Base-by-base conservation (phyloP, 2,329 filamentous ascomycete genomes). In the Cladosporium phlei region DNA sequence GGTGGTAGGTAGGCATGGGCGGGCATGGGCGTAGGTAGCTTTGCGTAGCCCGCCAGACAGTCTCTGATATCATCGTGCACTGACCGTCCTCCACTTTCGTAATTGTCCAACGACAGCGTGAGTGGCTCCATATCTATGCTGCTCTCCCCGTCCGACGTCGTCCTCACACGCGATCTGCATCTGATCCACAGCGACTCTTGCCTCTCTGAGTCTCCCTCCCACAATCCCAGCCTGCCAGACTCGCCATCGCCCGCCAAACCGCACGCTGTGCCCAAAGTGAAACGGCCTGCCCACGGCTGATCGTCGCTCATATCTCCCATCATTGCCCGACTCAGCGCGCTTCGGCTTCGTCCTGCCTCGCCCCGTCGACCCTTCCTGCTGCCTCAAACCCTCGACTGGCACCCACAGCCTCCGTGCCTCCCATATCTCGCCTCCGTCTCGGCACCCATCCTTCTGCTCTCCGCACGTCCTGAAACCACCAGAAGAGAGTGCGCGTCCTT, bases 351-450 rank as follows among this genome's bases (percentile, higher is more conserved):
- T 44, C 40, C 40, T 11, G 20, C 29, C 37, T 39, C 37, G 37
- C 37, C 37, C 37, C 37, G 37, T 39, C 25, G n/a, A 33, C 30
- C 16, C n/a, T 33, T 24, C 55, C 16, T 49, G 52, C 14, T 52
- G 54, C 17, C 49, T 57, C 48, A 17, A 17, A 19, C 14, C n/a
- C 24, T 8, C 33, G 16, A 9, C 33, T 9, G 6, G 33, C 8
- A n/a, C 19, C 10, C 14, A 16, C 38, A 19, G 5, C 43, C 54
- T 12, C 50, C 52, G 14, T 51, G 56, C 21, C 51, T 56, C 49
- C 52, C 62, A 51, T 55, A 53, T 16, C 67, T 66, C 22, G 69
- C 66, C 28, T 64, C 68, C 54, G 78, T 89, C 63, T 85, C 82
- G 39, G 39, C 39, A 33, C n/a, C 29, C 39, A 43, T 12, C 28